phyloP scores from a whole-genome alignment of 2,329 filamentous ascomycete genomes.

The Geoglossum cookeanum region DNA sequence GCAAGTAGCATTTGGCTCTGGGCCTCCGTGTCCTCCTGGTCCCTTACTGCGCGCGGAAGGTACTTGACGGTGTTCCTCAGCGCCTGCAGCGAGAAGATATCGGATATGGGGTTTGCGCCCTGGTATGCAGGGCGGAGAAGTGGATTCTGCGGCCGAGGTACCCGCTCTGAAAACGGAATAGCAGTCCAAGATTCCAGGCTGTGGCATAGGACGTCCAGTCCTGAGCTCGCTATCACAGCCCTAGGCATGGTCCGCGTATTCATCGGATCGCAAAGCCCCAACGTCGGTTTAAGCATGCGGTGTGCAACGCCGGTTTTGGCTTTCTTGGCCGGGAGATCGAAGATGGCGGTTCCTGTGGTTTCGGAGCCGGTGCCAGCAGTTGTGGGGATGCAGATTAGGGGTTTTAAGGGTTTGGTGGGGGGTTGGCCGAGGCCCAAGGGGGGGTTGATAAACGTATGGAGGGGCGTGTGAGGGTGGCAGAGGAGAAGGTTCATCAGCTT shows the following conservation, averaged over 20 bases:
- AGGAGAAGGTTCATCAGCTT: constrained; percentile 98
- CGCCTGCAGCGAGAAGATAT: constrained; percentile 86
- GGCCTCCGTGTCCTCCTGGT: constrained; percentile 82
- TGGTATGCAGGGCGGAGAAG: constrained; percentile 88
- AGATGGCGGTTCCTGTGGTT: constrained; percentile 95
- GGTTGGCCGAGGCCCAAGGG: constrained; percentile 71
- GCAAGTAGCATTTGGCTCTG: constrained; percentile 92
- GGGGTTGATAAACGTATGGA: constrained; percentile 94
- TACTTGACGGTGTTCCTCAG: constrained; percentile 76
- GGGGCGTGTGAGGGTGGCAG: constrained; percentile 76
- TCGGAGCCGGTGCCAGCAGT: constrained; percentile 80
- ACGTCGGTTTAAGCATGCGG: constrained; percentile 81
- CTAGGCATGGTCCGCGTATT: constrained; percentile 95
- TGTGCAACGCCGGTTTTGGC: constrained; percentile 95
- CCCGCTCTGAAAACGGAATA: constrained; percentile 78
- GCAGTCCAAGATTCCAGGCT: constrained; percentile 93
- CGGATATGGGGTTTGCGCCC: constrained; percentile 90
- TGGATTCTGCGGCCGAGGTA: constrained; percentile 69
- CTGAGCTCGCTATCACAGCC: constrained; percentile 78
- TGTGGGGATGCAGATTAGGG: constrained; percentile 67
- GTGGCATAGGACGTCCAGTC: constrained; percentile 89
- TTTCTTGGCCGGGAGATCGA: constrained; percentile 74
- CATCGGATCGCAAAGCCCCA: constrained; percentile 70
- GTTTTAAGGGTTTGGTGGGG: constrained; percentile 49
- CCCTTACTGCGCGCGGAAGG: constrained; percentile 65